Evolutionary conservation across 306 rosid genomes (phyloP).

Genomic region (Sicyos baderoa): DNA sequence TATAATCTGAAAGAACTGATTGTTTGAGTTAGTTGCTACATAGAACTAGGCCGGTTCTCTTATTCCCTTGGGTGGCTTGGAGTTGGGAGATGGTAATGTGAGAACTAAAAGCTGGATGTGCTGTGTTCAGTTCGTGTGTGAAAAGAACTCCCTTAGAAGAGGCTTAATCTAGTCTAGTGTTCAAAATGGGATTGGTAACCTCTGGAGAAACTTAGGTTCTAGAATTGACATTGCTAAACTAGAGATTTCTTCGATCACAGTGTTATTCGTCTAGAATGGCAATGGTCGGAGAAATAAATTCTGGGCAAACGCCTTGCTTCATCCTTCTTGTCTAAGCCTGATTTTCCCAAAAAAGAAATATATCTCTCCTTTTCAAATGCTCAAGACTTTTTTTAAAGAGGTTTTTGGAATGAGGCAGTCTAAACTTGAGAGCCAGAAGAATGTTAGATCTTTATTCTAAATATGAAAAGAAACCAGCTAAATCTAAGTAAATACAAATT

Average conservation of each 20-base stretch:
- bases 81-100: background rate
- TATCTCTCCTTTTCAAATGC: background rate
- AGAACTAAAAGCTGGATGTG: background rate
- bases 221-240: background rate
- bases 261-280: background rate
- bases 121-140: background rate
- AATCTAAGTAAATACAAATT: background rate
- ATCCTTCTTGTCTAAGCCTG: background rate
- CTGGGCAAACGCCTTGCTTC: background rate
- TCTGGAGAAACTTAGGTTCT: background rate
- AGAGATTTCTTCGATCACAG: background rate
- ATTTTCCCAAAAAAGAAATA: background rate
- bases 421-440: background rate
- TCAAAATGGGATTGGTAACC: background rate
- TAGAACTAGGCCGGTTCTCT: background rate
- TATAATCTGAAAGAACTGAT: background rate
- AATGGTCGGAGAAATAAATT: background rate
- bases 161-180: background rate
- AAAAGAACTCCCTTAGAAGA: background rate
- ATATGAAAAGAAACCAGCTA: background rate
- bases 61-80: background rate
- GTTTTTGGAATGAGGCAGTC: background rate
- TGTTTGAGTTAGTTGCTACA: background rate
- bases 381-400: background rate
- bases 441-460: background rate